Percentiles rank a stretch among this genome's conserved stretches.
Conservation (phyloP, 495 filamentous ascomycete species). For the Neurospora sp. region DNA sequence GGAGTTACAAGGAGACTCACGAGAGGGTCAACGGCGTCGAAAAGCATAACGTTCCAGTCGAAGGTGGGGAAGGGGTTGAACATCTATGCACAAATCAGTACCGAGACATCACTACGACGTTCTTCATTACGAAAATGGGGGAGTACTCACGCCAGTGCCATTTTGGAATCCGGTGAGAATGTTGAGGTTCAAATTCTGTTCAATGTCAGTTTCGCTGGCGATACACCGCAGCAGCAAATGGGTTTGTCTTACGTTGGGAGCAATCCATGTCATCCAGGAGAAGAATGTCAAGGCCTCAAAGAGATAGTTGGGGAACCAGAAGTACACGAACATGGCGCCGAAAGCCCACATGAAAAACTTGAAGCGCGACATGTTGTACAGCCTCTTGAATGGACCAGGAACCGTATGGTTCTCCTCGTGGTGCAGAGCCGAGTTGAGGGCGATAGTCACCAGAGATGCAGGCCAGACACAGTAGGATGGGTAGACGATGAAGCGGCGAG, state of each 20-base stretch:
- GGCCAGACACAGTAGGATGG: constrained; percentile 37
- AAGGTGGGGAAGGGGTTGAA: constrained; percentile 32
- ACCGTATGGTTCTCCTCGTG: constrained; percentile 21
- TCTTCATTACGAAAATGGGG: no score
- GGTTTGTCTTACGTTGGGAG: constrained; percentile 12
- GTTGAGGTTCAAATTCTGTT: constrained; percentile 18
- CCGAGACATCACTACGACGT: no score
- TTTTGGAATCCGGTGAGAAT: constrained; percentile 22
- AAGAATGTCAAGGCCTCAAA: constrained; percentile 28
- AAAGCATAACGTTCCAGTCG: constrained; percentile 33
- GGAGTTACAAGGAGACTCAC: neutral
- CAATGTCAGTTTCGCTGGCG: neutral
- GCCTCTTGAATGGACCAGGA: constrained; percentile 23
- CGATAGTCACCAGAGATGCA: constrained; percentile 32
- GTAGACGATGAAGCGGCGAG: constrained; percentile 46
- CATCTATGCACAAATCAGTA: neutral
- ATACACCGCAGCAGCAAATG: neutral
- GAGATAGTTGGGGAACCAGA: constrained; percentile 37
- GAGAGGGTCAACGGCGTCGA: constrained; percentile 23
- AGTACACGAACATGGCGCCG: constrained; percentile 30
- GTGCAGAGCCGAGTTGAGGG: constrained; percentile 35
- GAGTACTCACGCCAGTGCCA: constrained; percentile 17
- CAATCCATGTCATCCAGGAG: constrained; percentile 36
- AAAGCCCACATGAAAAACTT: constrained; percentile 27
- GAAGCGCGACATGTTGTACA: constrained; percentile 25